These are phyloP conservation scores for Botrytis cinerea DNA, from an alignment of 2,329 filamentous ascomycete species.

Conservation along the genomic window DNA sequence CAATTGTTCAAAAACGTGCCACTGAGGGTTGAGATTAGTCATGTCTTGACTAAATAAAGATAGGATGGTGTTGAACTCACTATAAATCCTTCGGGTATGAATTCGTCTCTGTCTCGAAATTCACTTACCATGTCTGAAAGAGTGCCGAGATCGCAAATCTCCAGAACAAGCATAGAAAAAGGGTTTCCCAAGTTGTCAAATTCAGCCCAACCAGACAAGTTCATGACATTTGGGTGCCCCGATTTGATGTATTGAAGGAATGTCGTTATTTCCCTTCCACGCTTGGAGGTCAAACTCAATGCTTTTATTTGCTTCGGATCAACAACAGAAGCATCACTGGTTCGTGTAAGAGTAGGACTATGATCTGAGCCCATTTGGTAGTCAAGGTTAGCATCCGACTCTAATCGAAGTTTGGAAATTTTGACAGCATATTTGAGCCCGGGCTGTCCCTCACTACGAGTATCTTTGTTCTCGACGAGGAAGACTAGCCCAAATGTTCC, in stretches of 20 bases:
- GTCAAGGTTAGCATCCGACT: not conserved
- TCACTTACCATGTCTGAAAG: rapidly evolving
- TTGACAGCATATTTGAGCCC: constrained; percentile 9
- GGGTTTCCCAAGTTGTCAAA: not conserved
- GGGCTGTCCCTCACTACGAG: not conserved
- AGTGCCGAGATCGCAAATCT: constrained; percentile 11
- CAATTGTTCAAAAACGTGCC: constrained; percentile 18
- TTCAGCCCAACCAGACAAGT: not conserved
- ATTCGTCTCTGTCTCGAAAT: not conserved
- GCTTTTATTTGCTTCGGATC: not conserved
- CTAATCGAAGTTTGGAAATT: not conserved
- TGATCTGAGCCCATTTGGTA: not conserved
- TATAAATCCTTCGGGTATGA: constrained; percentile 10
- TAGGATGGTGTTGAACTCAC: not conserved
- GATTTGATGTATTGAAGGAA: constrained; percentile 3
- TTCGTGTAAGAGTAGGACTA: not conserved
- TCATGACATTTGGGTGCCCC: constrained; percentile 11
- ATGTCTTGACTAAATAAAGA: not conserved
- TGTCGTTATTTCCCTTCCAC: constrained; percentile 3
- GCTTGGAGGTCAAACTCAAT: not conserved
- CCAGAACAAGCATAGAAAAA: not conserved
- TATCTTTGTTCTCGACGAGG: constrained; percentile 9
- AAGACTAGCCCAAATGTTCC: constrained; percentile 11
- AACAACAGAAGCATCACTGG: constrained; percentile 1
- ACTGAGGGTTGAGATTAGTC: constrained; percentile 2